phyloP scores from a whole-genome alignment of 2,329 filamentous ascomycete genomes.

The Nigrospora sphaerica region DNA sequence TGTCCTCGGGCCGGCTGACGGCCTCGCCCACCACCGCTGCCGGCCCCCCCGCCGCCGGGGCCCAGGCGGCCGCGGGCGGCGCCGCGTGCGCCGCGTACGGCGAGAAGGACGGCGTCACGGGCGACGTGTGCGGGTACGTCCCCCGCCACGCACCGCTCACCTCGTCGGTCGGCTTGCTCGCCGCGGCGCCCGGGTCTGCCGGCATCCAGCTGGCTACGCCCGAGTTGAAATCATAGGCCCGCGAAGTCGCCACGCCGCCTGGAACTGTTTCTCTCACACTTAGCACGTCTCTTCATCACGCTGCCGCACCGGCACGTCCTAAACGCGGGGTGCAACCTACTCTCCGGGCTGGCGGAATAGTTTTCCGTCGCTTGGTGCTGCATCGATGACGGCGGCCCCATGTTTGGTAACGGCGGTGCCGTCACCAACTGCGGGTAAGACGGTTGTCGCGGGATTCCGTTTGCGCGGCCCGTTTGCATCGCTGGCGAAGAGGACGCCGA shows the following conservation, averaged over 20 bases:
- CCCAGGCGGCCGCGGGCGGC: slow-evolving; percentile 32
- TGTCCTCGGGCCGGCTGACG: slow-evolving; percentile 31
- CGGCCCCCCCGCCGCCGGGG: slow-evolving; percentile 12
- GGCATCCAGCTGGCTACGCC: slow-evolving; percentile 36
- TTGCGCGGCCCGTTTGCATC: slow-evolving; percentile 31
- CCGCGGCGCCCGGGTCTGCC: slow-evolving; percentile 29
- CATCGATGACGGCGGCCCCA: slow-evolving; percentile 32
- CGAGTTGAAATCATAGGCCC: slow-evolving; percentile 31
- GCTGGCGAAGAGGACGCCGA: slow-evolving; percentile 44
- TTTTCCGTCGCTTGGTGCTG: slow-evolving; percentile 16
- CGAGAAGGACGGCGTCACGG: slow-evolving; percentile 42
- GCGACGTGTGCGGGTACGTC: slow-evolving; percentile 40
- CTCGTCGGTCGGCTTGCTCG: slow-evolving; percentile 34
- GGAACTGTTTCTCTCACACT: slow-evolving; percentile 19
- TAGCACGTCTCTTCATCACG: not conserved
- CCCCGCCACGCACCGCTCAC: slow-evolving; percentile 37
- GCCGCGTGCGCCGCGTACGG: slow-evolving; percentile 37
- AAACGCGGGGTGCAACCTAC: not conserved
- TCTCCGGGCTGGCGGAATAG: not conserved
- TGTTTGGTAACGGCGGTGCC: slow-evolving; percentile 35
- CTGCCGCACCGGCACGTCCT: not conserved
- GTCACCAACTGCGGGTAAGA: slow-evolving; percentile 34
- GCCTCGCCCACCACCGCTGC: slow-evolving; percentile 27
- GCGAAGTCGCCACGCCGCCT: slow-evolving; percentile 22
- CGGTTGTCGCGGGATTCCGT: slow-evolving; percentile 31